Conservation (phyloP, 1,284 basidiomycete genomes). For the Naganishia cerealis region DNA sequence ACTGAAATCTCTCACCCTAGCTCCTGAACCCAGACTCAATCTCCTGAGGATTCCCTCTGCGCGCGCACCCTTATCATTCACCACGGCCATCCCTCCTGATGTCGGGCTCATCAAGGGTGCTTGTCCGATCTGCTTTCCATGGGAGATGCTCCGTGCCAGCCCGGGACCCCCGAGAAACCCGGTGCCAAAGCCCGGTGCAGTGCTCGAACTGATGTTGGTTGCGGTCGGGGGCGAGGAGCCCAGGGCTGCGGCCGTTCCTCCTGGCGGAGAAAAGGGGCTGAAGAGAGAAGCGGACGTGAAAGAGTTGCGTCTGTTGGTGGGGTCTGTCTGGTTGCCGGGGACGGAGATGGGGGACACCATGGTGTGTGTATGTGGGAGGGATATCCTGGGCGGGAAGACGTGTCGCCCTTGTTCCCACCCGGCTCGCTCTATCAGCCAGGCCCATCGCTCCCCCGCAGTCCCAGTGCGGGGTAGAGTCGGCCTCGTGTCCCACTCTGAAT, state of each 20-base stretch:
- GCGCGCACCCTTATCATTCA: constrained; percentile 5
- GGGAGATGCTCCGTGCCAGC: constrained; percentile 18
- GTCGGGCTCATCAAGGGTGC: constrained; percentile 26
- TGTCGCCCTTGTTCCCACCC: background rate
- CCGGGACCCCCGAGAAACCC: constrained; percentile 13
- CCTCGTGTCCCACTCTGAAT: background rate
- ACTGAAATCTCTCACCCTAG: constrained; percentile 11
- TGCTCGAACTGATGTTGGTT: constrained; percentile 16
- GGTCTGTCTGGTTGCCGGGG: constrained; percentile 2
- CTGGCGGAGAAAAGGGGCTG: constrained; percentile 25
- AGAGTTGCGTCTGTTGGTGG: constrained; percentile 14
- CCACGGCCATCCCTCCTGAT: background rate
- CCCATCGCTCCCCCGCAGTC: constrained; percentile 4
- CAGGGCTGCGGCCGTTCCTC: constrained; percentile 20
- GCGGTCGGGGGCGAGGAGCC: constrained; percentile 13
- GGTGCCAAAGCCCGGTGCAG: constrained; percentile 1
- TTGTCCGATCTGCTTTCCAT: constrained; percentile 23
- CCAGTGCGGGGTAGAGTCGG: background rate
- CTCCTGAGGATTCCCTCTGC: constrained; percentile 20
- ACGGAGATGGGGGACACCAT: constrained; percentile 26
- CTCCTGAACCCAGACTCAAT: constrained; percentile 22
- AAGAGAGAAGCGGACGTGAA: background rate
- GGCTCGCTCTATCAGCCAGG: background rate
- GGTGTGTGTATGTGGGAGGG: background rate
- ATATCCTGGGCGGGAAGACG: too few species aligned